Percentiles rank a stretch among this genome's conserved stretches.
These are phyloP conservation scores for Gleditsia sinensis DNA, from an alignment of 306 rosid genomes.

Conservation along the genomic window DNA sequence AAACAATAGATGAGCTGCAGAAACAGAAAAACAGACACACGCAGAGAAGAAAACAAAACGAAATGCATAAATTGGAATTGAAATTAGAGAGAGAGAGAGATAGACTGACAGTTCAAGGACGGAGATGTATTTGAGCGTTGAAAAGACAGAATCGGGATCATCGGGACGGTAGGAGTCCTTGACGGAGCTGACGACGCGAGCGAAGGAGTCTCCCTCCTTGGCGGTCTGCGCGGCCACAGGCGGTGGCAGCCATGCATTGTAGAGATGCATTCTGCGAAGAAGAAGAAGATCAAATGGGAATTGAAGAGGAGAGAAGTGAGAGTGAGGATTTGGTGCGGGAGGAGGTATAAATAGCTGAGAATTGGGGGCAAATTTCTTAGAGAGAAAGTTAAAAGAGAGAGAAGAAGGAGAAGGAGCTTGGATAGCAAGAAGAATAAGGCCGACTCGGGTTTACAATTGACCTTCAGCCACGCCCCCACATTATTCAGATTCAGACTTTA, in stretches of 20 bases:
- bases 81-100: slow-evolving; percentile 5
- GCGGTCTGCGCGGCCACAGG: slow-evolving; percentile 77
- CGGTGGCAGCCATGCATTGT: slow-evolving; percentile 98
- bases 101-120: slow-evolving; percentile 88
- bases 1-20: background rate
- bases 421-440: slow-evolving; percentile 9
- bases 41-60: background rate
- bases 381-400: background rate
- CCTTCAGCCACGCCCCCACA: background rate
- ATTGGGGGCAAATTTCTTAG: slow-evolving; percentile 3
- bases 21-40: background rate
- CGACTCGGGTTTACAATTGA: background rate
- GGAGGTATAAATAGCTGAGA: background rate
- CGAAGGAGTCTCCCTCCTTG: slow-evolving; percentile 75
- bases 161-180: slow-evolving; percentile 54
- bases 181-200: slow-evolving; percentile 61
- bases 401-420: background rate
- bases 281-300: slow-evolving; percentile 1
- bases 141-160: slow-evolving; percentile 86
- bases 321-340: background rate
- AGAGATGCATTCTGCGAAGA: slow-evolving; percentile 68
- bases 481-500: background rate
- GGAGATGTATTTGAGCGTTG: slow-evolving; percentile 88
- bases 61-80: background rate
- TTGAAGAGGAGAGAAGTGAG: background rate